Conservation (phyloP, 306 rosid species). For the Gleditsia sinensis region DNA sequence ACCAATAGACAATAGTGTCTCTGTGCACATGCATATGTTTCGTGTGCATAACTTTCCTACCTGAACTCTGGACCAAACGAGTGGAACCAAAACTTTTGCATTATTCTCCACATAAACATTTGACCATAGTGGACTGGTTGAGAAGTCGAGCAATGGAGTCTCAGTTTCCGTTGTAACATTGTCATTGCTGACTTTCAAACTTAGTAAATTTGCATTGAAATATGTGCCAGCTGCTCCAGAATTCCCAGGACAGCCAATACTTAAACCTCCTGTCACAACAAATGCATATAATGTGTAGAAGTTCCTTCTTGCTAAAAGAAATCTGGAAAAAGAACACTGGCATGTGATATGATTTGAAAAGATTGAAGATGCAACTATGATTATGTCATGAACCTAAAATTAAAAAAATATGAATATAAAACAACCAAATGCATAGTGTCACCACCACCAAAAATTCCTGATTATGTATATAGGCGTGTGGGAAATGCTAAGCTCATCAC, state of each 20-base stretch:
- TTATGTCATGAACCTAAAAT: slow-evolving; percentile 19
- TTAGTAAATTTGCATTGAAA: slow-evolving; percentile 85
- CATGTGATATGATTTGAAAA: slow-evolving; percentile 20
- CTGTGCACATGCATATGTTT: slow-evolving; percentile 5
- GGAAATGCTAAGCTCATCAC: neutral
- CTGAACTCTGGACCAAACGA: slow-evolving; percentile 99
- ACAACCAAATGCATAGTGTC: slow-evolving; percentile 15
- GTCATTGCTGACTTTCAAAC: slow-evolving; percentile 92
- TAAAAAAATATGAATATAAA: slow-evolving; percentile 25
- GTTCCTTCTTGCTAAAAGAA: slow-evolving; percentile 14
- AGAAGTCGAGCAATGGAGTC: slow-evolving; percentile 97
- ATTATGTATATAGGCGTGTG: neutral
- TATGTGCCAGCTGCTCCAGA: slow-evolving; percentile 99
- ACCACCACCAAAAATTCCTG: slow-evolving; percentile 17
- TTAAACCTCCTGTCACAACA: slow-evolving; percentile 78
- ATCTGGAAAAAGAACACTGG: slow-evolving; percentile 10
- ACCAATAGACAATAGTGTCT: neutral
- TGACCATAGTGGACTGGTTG: slow-evolving; percentile 88
- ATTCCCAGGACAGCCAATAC: slow-evolving; percentile 91
- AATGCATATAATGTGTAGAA: slow-evolving; percentile 28
- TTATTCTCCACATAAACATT: slow-evolving; percentile 96
- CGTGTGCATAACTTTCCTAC: slow-evolving; percentile 48
- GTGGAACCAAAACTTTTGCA: slow-evolving; percentile 96
- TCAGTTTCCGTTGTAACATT: slow-evolving; percentile 95
- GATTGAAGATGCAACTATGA: slow-evolving; percentile 18